These are phyloP conservation scores for Paramecium sonneborni DNA, from an alignment of 73 alveolate species.

Conservation along the genomic window DNA sequence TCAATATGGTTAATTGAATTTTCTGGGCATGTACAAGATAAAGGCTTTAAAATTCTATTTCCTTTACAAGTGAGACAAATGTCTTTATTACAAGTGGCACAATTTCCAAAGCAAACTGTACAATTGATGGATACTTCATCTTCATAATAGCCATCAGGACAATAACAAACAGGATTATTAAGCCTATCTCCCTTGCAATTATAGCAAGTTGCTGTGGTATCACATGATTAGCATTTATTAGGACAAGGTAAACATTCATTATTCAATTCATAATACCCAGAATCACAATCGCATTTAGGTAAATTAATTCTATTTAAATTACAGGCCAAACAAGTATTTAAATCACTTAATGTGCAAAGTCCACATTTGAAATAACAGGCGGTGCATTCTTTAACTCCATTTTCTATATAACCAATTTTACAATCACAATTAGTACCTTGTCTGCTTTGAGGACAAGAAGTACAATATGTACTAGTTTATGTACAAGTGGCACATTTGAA, in stretches of 20 bases:
- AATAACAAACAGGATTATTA: background rate
- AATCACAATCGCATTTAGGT: background rate
- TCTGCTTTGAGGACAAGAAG: background rate
- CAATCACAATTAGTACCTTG: background rate
- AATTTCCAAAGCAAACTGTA: background rate
- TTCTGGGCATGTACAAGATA: background rate
- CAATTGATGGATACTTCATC: background rate
- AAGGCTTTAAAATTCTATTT: background rate
- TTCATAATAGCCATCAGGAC: conserved; percentile 12
- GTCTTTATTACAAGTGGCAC: background rate
- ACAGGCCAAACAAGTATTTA: background rate
- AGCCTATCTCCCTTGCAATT: background rate
- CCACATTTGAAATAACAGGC: background rate
- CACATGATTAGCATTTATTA: background rate
- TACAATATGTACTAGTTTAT: background rate
- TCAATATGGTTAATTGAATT: background rate
- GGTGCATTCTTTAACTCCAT: background rate
- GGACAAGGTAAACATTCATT: background rate
- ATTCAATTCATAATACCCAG: background rate
- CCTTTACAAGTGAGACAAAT: background rate
- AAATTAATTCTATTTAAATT: background rate
- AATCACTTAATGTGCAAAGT: background rate
- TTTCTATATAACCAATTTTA: background rate
- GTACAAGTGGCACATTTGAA: background rate
- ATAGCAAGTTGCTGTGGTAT: background rate